Percentiles rank a stretch among this genome's conserved stretches.
Conservation (phyloP, 257 asterid genomes). For the Ophiorrhiza pumila region DNA sequence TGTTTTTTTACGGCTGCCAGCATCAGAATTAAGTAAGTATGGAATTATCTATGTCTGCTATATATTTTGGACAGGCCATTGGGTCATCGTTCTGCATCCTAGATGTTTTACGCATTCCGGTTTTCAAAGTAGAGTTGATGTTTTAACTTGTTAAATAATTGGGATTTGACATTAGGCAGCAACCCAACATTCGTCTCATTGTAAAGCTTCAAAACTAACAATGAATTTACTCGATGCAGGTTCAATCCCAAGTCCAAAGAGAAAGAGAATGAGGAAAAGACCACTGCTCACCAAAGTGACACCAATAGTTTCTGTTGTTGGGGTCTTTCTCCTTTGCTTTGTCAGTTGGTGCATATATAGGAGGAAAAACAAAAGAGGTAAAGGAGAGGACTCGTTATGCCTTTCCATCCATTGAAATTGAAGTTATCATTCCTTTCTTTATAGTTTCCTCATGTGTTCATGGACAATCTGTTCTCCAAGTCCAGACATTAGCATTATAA, state of each 20-base stretch:
- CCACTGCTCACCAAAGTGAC: neutral
- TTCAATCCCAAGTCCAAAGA: neutral
- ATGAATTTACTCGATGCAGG: neutral
- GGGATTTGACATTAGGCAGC: neutral
- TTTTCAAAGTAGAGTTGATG: neutral
- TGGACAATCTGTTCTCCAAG: neutral
- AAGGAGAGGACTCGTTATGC: neutral
- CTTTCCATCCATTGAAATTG: neutral
- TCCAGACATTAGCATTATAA: neutral
- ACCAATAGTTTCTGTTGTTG: conserved; percentile 5
- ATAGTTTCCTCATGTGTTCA: neutral
- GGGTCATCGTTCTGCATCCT: neutral
- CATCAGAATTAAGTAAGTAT: conserved; percentile 29
- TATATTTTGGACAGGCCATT: neutral
- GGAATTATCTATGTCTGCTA: too few species aligned
- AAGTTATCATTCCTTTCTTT: neutral
- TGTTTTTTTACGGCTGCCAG: conserved; percentile 18
- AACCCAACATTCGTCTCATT: too few species aligned
- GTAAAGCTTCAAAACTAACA: neutral
- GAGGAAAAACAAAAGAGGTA: conserved; percentile 16
- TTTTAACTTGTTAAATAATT: neutral
- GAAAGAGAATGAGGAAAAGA: too few species aligned
- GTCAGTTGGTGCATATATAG: conserved; percentile 7
- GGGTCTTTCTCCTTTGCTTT: conserved; percentile 11
- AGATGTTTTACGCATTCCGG: neutral